Conservation (phyloP, 139 green algal genomes). For the Chloropicon primus region DNA sequence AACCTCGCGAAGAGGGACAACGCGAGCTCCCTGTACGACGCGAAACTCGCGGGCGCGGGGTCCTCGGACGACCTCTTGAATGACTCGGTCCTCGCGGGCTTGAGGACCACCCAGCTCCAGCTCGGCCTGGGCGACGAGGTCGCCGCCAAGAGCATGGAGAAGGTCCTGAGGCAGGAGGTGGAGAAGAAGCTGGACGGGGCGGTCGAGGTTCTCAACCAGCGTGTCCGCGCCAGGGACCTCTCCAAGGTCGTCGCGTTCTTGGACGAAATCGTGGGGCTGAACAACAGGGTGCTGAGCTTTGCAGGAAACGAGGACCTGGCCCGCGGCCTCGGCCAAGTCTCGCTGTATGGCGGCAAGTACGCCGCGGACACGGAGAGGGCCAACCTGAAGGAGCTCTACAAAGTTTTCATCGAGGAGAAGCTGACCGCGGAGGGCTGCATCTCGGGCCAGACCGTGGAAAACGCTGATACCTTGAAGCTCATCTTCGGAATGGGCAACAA, state of each 20-base stretch:
- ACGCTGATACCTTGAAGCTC: slow-evolving; percentile 23
- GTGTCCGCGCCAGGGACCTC: slow-evolving; percentile 3
- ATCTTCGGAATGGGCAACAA: slow-evolving; percentile 62
- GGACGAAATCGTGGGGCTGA: slow-evolving; percentile 34
- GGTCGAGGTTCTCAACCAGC: slow-evolving; percentile 46
- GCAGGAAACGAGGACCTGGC: slow-evolving; percentile 18
- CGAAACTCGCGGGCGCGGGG: slow-evolving; percentile 37
- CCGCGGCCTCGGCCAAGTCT: slow-evolving; percentile 34
- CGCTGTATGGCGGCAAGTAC: slow-evolving; percentile 34
- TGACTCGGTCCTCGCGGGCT: slow-evolving; percentile 9
- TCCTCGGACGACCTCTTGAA: slow-evolving; percentile 14
- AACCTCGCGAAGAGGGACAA: slow-evolving; percentile 27
- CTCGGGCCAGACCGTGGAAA: slow-evolving; percentile 24
- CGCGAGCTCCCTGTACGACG: slow-evolving; percentile 45
- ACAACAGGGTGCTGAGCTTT: slow-evolving; percentile 24
- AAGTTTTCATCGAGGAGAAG: slow-evolving; percentile 49
- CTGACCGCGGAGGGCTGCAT: slow-evolving; percentile 17
- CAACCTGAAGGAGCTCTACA: slow-evolving; percentile 32
- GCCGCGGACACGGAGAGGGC: slow-evolving; percentile 23
- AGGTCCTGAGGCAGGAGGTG: slow-evolving; percentile 36
- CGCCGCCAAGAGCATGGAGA: slow-evolving; percentile 45
- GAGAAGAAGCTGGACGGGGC: slow-evolving; percentile 51
- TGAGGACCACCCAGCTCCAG: slow-evolving; percentile 25
- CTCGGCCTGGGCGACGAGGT: slow-evolving; percentile 72
- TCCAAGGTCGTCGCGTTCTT: slow-evolving; percentile 22